Evolutionary conservation across 257 asterid genomes (phyloP), one percentile per base, ranked within the genome.

Genomic region (Capsicum baccatum): DNA sequence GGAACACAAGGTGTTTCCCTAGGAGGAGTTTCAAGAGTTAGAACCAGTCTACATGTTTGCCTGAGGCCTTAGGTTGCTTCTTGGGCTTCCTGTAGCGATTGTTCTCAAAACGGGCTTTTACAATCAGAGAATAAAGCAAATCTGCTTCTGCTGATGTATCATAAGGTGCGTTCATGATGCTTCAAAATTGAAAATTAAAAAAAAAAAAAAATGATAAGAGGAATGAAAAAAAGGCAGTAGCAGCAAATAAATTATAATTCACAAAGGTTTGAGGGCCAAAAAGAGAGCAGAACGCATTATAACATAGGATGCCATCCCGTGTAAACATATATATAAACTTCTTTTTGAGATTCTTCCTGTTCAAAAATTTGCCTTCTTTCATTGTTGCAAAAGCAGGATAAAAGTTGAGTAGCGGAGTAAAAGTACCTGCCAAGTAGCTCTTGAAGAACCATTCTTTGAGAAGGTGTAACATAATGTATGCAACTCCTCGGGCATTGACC

Each of bases 81-180:
- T 90, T 93, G 6, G 98, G 97, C 81, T 67, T 89, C 81, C 81
- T 90, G 76, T 89, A 94, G 55, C 97, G 92, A 85, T 92, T 93
- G 78, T 96, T 94, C 93, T 93, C 97, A 59, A 86, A 92, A 68
- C 58, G 90, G 79, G 98, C 99, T 87, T 94, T 94, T 42, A 86
- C 87, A 78, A 96, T 87, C 79, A 96, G 97, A 0, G 96, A 83
- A 81, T 92, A 96, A 1, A 96, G 90, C 87, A 94, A 88, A 85
- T 94, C 97, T 3, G 92, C 95, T 88, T 96, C 98, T 26, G 97
- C 94, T 81, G 99, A 93, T 82, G 97, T 92, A 85, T 94, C 98
- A 80, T 92, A 96, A 19, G 98, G 95, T 88, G 67, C 87, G 91
- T 85, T 80, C 83, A 92, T 67, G 82, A 94, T 91, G 91, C 99